phyloP scores from a whole-genome alignment of 495 filamentous ascomycete species.

The Talaromyces stipitatus region DNA sequence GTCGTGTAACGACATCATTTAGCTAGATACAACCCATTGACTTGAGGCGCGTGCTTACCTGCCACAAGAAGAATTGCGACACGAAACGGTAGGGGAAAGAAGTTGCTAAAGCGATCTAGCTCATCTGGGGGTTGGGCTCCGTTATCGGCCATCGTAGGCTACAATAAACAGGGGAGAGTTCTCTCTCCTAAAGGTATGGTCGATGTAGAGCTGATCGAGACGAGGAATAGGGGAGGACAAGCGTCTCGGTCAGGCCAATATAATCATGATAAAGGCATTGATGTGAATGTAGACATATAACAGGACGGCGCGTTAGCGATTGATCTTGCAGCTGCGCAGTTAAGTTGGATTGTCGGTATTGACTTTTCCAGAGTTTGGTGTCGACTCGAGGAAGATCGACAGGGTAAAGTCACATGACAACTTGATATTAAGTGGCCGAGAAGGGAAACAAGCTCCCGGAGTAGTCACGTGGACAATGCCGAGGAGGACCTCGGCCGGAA shows the following conservation, averaged over 20 bases:
- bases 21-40: not conserved
- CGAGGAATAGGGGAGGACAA: not conserved
- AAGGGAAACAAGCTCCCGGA: conserved; percentile 2
- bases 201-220: not conserved
- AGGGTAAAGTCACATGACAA: conserved; percentile 2
- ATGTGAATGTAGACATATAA: not conserved
- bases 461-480: not conserved
- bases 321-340: not conserved
- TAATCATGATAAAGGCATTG: not conserved
- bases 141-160: not conserved
- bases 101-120: conserved; percentile 73
- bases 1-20: conserved; percentile 1
- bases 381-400: conserved; percentile 1
- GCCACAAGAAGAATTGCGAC: conserved; percentile 71
- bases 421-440: not conserved
- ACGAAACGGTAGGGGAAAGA: conserved; percentile 80
- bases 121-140: not conserved
- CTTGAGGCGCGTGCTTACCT: conserved; percentile 44
- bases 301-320: not conserved
- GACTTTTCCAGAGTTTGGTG: not conserved
- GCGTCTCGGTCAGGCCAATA: conserved; percentile 1
- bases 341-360: not conserved
- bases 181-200: not conserved
- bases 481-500: conserved; percentile 1
- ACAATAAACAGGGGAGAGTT: no score